These are phyloP conservation scores for Scleroderma citrinum DNA, from an alignment of 768 basidiomycete species.

Conservation along the genomic window DNA sequence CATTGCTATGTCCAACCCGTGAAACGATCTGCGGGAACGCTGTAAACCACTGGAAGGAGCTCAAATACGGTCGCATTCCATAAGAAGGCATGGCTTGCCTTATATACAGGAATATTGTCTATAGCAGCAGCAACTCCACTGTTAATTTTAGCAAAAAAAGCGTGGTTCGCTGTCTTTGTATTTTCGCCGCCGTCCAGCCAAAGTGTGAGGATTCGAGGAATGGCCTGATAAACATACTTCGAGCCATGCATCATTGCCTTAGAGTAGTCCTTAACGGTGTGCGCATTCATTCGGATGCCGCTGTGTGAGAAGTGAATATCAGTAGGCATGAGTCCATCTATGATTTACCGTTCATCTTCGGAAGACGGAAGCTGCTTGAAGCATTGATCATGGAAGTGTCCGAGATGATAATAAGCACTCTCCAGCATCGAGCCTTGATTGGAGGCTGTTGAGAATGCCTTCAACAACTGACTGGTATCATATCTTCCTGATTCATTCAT, in stretches of 20 bases:
- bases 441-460: constrained; percentile 48
- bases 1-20: constrained; percentile 73
- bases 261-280: constrained; percentile 61
- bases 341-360: constrained; percentile 51
- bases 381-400: constrained; percentile 81
- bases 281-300: constrained; percentile 55
- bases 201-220: constrained; percentile 88
- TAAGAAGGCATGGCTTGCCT: constrained; percentile 40
- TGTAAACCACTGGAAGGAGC: constrained; percentile 72
- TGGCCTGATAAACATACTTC: constrained; percentile 94
- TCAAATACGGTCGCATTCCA: neutral
- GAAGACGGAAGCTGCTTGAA: constrained; percentile 46
- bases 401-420: constrained; percentile 79
- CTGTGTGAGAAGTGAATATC: constrained; percentile 29
- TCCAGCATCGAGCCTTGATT: constrained; percentile 61
- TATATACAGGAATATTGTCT: constrained; percentile 66
- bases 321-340: neutral
- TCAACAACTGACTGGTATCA: constrained; percentile 56
- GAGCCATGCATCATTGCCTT: constrained; percentile 76
- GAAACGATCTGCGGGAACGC: constrained; percentile 97
- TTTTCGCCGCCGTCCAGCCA: constrained; percentile 90
- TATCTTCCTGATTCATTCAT: constrained; percentile 86
- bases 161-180: constrained; percentile 17
- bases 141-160: constrained; percentile 53
- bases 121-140: constrained; percentile 49